Conservation (phyloP, 2,329 filamentous ascomycete species). For the Fusarium nelsonii region DNA sequence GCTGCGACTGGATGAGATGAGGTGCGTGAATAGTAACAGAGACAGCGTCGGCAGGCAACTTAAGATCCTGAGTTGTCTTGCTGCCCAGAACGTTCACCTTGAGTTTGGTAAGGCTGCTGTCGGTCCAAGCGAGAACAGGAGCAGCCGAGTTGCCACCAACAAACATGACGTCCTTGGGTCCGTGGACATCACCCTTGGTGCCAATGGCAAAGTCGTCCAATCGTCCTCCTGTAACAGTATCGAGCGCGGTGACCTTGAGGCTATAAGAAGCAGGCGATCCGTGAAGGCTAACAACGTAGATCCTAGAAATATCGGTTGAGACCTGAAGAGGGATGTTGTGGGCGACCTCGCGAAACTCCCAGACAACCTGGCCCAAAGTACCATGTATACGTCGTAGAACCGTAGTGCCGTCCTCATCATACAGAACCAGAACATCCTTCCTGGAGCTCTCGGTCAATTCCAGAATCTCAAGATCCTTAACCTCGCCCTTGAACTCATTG, state of each 20-base stretch:
- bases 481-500: conserved; percentile 67
- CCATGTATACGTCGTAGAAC: conserved; percentile 80
- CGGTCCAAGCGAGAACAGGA: conserved; percentile 81
- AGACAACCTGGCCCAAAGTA: conserved; percentile 77
- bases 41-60: conserved; percentile 61
- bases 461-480: conserved; percentile 81
- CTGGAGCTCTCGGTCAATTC: conserved; percentile 72
- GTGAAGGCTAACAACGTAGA: conserved; percentile 84
- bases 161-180: conserved; percentile 74
- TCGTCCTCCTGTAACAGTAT: conserved; percentile 78
- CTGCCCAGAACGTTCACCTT: conserved; percentile 78
- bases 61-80: conserved; percentile 67
- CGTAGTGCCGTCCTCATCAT: conserved; percentile 67
- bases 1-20: conserved; percentile 74
- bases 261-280: conserved; percentile 76
- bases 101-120: conserved; percentile 70
- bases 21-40: conserved; percentile 79
- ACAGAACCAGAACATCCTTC: conserved; percentile 80
- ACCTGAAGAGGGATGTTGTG: conserved; percentile 80
- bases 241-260: conserved; percentile 80
- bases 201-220: conserved; percentile 77
- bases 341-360: conserved; percentile 79
- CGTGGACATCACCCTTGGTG: conserved; percentile 79
- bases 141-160: conserved; percentile 81
- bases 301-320: conserved; percentile 75